Evolutionary conservation across 148 eudicot genomes (phyloP), one percentile per base, ranked within the genome.

Genomic region (Fagopyrum homotropicum): DNA sequence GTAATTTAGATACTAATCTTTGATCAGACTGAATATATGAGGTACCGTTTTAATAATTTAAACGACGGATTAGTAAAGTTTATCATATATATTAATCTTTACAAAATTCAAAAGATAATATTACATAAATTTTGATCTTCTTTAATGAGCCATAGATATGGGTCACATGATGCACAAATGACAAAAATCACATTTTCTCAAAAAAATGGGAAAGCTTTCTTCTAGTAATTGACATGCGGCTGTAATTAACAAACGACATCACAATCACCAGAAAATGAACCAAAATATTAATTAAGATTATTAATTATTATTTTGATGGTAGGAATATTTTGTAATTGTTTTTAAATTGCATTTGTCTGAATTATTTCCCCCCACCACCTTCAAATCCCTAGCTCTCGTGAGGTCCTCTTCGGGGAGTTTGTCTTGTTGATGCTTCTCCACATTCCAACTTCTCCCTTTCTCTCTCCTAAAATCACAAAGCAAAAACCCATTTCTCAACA

Each of bases 351-450:
- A 40, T 66, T 66, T 66, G 71, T 66, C 71, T 15, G 46, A 43
- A 66, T 66, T 66, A n/a, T 66, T 61, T 66, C 35, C 71, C 68
- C 43, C 43, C 6, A 61, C 68, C 68, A 61, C 4, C 71, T 66
- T 66, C 71, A 66, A 66, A 35, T 40, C 46, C 70, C 70, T 64
- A 30, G 46, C 17, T 0, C 71, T 66, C 71, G 71, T 66, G 71
- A 66, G 12, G 17, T 46, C 71, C 17, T 66, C 46, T 66, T 40
- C 2, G 69, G 10, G 71, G 71, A 46, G 71, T 15, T 66, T 66
- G 16, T 40, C 12, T 8, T 64, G 35, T 66, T 66, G 46, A 40
- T 35, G 47, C 71, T 66, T 43, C 71, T 66, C 47, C 71, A 66
- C 71, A 66, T 40, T 66, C 45, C 69, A 63, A 63, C 2, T 35